A percentile compares a stretch with the other conserved stretches of the same genome.
phyloP scores from a whole-genome alignment of 306 rosid genomes.

The Prosopis cineraria region DNA sequence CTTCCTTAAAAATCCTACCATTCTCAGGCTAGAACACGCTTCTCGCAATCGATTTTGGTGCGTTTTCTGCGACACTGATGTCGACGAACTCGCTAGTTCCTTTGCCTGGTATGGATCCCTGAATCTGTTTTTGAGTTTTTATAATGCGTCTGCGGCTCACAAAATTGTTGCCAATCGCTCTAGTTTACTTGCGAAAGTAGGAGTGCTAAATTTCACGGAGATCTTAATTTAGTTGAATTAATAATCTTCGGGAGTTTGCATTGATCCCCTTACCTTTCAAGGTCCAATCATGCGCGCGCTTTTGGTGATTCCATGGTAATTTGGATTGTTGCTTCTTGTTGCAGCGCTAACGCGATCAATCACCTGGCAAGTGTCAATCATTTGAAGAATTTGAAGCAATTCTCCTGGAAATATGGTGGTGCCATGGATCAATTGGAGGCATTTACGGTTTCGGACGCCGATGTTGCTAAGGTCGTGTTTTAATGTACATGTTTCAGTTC shows the following conservation, averaged over 20 bases:
- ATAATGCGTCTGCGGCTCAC: not conserved
- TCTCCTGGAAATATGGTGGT: conserved; percentile 83
- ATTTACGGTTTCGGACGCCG: conserved; percentile 60
- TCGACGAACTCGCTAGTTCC: conserved; percentile 60
- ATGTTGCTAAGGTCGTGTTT: conserved; percentile 59
- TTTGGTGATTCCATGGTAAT: conserved; percentile 12
- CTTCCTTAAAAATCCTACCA: conserved; percentile 62
- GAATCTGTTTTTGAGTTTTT: not conserved
- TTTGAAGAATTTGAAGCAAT: conserved; percentile 80
- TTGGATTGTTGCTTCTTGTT: conserved; percentile 3
- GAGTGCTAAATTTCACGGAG: not conserved
- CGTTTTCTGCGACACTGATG: conserved; percentile 66
- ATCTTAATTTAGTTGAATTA: not conserved
- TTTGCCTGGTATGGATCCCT: conserved; percentile 59
- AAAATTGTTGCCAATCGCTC: not conserved
- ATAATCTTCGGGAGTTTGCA: not conserved
- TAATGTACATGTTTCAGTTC: not conserved
- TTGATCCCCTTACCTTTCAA: not conserved
- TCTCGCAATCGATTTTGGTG: conserved; percentile 80
- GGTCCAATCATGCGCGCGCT: not conserved
- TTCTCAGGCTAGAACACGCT: conserved; percentile 55
- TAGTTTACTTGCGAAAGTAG: not conserved
- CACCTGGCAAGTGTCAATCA: conserved; percentile 77
- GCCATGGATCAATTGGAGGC: conserved; percentile 49
- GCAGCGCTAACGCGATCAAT: conserved; percentile 71